Evolutionary conservation across 495 filamentous ascomycete species (phyloP).

Genomic region (Parathielavia appendiculata): DNA sequence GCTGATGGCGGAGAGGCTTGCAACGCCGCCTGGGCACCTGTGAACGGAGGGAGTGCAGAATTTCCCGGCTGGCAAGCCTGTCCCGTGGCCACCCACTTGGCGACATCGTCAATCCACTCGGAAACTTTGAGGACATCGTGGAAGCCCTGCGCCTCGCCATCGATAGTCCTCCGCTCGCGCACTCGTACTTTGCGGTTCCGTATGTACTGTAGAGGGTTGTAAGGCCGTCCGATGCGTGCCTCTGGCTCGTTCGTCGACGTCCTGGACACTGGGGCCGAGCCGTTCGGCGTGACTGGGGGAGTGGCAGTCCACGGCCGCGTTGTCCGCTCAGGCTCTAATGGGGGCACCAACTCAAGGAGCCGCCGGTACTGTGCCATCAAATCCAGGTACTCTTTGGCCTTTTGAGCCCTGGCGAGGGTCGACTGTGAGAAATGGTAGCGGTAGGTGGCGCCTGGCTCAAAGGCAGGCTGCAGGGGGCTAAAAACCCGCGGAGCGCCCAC

Average conservation of each 20-base stretch:
- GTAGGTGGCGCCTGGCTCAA: constrained; percentile 38
- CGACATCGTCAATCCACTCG: constrained; percentile 68
- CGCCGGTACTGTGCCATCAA: constrained; percentile 74
- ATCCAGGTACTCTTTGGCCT: constrained; percentile 72
- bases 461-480: constrained; percentile 43
- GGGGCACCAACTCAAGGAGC: constrained; percentile 67
- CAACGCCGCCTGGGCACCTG: constrained; percentile 35
- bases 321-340: constrained; percentile 49
- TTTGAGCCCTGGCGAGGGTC: constrained; percentile 72
- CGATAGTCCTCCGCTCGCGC: constrained; percentile 62
- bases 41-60: constrained; percentile 53
- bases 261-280: constrained; percentile 18
- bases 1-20: constrained; percentile 33
- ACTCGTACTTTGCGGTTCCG: constrained; percentile 77
- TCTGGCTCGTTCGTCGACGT: constrained; percentile 16
- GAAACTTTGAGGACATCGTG: constrained; percentile 62
- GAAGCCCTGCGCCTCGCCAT: constrained; percentile 71
- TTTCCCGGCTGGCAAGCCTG: constrained; percentile 40
- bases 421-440: constrained; percentile 67
- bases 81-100: constrained; percentile 42
- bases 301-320: constrained; percentile 28
- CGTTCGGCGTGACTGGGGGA: constrained; percentile 31
- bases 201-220: constrained; percentile 85
- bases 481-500: constrained; percentile 29
- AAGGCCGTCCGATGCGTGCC: constrained; percentile 51